phyloP scores from a whole-genome alignment of 768 basidiomycete species.

The Hebeloma cylindrosporum region DNA sequence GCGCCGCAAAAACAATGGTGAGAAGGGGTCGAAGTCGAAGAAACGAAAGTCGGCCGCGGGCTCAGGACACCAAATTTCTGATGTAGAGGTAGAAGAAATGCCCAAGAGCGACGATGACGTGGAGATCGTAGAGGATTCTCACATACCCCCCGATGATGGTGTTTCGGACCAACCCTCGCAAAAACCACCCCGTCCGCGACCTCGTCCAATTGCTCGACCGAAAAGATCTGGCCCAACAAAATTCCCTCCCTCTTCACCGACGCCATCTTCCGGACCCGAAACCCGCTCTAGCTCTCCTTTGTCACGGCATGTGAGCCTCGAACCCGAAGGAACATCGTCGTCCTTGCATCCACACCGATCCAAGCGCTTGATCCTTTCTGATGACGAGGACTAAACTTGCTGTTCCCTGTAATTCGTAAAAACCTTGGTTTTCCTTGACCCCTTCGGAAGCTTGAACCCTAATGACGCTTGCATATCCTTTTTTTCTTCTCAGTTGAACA shows the following conservation, averaged over 20 bases:
- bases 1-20: constrained; percentile 41
- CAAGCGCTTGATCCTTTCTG: constrained; percentile 34
- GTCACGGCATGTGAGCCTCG: constrained; percentile 9
- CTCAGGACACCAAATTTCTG: constrained; percentile 12
- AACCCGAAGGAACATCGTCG: constrained; percentile 9
- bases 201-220: constrained; percentile 21
- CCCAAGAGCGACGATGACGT: constrained; percentile 23
- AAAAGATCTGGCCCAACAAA: constrained; percentile 6
- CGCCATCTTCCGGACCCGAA: constrained; percentile 9
- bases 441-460: neutral
- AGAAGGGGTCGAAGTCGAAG: constrained; percentile 30
- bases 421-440: constrained; percentile 5
- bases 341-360: constrained; percentile 17
- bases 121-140: constrained; percentile 21
- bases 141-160: neutral
- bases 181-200: constrained; percentile 17
- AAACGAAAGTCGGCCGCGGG: constrained; percentile 32
- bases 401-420: constrained; percentile 11
- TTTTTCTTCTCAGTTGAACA: too few species aligned
- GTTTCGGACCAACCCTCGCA: neutral
- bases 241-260: constrained; percentile 12
- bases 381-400: constrained; percentile 25
- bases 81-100: constrained; percentile 18
- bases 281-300: constrained; percentile 9
- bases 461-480: too few species aligned